Base-by-base conservation (phyloP, 345 rosid species). In the Sonneratia alba region DNA sequence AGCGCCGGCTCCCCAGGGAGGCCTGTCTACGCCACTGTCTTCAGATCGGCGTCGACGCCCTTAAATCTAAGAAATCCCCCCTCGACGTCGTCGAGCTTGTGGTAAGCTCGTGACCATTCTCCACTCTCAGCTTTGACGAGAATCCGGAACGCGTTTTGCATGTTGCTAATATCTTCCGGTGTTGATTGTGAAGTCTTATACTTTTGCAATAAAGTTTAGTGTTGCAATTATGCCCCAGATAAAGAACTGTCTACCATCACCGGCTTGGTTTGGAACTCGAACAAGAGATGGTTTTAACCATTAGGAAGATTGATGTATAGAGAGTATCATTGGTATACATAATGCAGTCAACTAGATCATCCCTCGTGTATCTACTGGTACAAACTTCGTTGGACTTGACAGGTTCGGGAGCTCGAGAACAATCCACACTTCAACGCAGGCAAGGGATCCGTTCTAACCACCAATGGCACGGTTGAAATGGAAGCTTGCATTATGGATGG, bases 401-500 rank as follows among this genome's bases (percentile, higher is more conserved):
- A 88, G 98, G 98, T 91, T 16, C 89, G 92, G 65, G 92, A 87
- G 75, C 83, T 94, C 43, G 98, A 94, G 76, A 88, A 94, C 74
- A 78, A 84, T 70, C 97, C 96, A 0, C 63, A 84, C 81, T 94
- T 86, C 75, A 94, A 94, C 76, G 98, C 98, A 0, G 98, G 97
- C 19, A 90, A 64, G 83, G 98, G 98, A 18, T 91, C 98, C 7
- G 98, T 94, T n/a, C 75, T 91, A 10, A 94, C 92, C 55, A 68
- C 70, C 6, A 72, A 70, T 14, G 98, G 97, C 72, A 88, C 97
- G 3, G 85, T 94, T 57, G 98, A 94, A 83, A 94, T 94, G 98
- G 98, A 94, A 81, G 97, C 98, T 81, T 82, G 87, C 51, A 91
- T 94, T 40, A 91, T 94, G 98, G 97, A 94, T 66, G 98, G 98